Conservation (phyloP, 2,329 filamentous ascomycete genomes). For the Xylariaceae sp. region DNA sequence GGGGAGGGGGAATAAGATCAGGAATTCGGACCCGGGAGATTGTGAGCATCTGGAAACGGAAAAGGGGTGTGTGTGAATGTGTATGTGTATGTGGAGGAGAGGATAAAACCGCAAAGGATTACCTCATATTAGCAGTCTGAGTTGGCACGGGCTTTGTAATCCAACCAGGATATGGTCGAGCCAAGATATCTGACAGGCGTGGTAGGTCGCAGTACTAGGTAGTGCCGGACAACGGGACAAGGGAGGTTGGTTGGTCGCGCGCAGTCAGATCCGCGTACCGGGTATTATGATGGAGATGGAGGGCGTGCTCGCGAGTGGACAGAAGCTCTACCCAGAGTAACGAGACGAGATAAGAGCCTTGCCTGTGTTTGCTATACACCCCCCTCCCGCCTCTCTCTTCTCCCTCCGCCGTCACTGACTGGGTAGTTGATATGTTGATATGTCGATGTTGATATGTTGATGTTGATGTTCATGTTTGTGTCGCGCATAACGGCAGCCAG, state of each 20-base stretch:
- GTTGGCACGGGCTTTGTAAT: no score
- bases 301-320: not conserved
- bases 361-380: not conserved
- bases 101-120: no score
- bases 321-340: not conserved
- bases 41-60: no score
- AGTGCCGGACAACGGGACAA: not conserved
- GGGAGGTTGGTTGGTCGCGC: not conserved
- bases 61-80: no score
- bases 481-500: not conserved
- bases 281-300: constrained; percentile 6
- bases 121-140: no score
- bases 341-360: not conserved
- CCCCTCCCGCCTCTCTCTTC: not conserved
- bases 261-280: constrained; percentile 14
- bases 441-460: not conserved
- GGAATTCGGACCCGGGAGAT: no score
- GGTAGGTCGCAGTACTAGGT: no score
- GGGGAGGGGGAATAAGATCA: no score
- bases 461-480: no score
- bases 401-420: not conserved
- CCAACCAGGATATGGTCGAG: no score
- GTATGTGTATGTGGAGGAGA: no score
- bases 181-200: no score
- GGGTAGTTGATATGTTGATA: not conserved